These are phyloP conservation scores for Ophiocordyceps camponoti-leonardi DNA, from an alignment of 2,329 filamentous ascomycete species.

Conservation along the genomic window DNA sequence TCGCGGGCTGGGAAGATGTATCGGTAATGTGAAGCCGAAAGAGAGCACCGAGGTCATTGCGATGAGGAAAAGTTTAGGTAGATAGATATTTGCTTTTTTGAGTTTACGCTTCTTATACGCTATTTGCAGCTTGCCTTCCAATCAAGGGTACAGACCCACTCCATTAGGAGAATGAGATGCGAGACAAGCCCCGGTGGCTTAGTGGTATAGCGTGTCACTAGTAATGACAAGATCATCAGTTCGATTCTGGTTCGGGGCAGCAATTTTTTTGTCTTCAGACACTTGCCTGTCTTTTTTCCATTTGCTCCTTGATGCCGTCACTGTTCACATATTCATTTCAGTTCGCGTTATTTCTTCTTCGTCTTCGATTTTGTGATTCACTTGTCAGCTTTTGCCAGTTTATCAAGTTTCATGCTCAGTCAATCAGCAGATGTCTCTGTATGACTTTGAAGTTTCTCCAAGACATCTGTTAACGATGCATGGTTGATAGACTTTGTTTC, in stretches of 20 bases:
- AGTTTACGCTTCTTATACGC: neutral
- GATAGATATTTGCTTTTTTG: neutral
- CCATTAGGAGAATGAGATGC: neutral
- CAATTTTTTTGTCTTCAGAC: neutral
- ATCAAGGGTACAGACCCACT: neutral
- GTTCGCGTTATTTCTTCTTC: no score
- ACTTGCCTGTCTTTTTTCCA: neutral
- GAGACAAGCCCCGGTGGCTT: neutral
- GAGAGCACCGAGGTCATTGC: no score
- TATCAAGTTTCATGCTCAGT: no score
- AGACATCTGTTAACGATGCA: no score
- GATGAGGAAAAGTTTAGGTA: neutral
- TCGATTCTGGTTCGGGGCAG: conserved; percentile 1
- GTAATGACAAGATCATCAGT: conserved; percentile 1
- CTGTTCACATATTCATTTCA: no score
- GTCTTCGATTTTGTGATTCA: no score
- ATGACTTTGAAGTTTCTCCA: no score
- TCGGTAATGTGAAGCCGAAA: no score
- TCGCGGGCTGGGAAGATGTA: no score
- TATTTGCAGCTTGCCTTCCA: neutral
- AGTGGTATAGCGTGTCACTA: conserved; percentile 1
- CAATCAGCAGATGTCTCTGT: no score
- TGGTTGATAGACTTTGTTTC: no score
- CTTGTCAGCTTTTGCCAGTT: no score
- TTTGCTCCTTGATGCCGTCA: neutral